Conservation (phyloP, 192 early-diverging fungal species). For the Geosiphon pyriformis region DNA sequence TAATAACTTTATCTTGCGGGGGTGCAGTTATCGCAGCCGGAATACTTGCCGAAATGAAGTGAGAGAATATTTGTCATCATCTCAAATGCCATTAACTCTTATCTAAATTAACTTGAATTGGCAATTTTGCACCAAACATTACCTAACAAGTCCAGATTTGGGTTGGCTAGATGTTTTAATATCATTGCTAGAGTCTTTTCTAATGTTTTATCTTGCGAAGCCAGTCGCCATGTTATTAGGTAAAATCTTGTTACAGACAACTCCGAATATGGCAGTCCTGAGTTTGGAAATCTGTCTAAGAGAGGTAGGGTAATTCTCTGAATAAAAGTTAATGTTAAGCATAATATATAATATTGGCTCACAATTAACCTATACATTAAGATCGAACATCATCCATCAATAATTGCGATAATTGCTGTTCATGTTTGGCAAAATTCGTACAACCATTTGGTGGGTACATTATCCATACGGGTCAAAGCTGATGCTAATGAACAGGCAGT, state of each 20-base stretch:
- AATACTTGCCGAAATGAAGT: not conserved
- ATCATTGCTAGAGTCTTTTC: slow-evolving; percentile 38
- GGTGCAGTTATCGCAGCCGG: slow-evolving; percentile 24
- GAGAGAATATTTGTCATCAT: not conserved
- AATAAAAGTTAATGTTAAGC: not conserved
- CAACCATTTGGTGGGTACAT: slow-evolving; percentile 43
- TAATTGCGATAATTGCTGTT: slow-evolving; percentile 39
- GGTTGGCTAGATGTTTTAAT: slow-evolving; percentile 42
- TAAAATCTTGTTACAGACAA: slow-evolving; percentile 50
- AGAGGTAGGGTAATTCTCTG: slow-evolving; percentile 28
- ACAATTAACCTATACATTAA: slow-evolving; percentile 6
- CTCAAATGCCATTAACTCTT: too few species aligned
- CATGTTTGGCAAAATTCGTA: slow-evolving; percentile 57
- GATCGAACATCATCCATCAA: slow-evolving; percentile 40
- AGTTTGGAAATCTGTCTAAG: slow-evolving; percentile 41
- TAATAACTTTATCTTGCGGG: slow-evolving; percentile 28
- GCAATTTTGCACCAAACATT: too few species aligned
- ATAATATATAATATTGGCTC: too few species aligned
- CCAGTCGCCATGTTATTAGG: slow-evolving; percentile 44
- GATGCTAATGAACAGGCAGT: slow-evolving; percentile 47
- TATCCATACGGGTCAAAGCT: slow-evolving; percentile 38
- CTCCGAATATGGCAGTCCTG: slow-evolving; percentile 36
- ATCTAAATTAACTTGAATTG: too few species aligned
- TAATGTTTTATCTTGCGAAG: slow-evolving; percentile 46
- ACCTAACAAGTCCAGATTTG: slow-evolving; percentile 25